Conservation (phyloP, 495 filamentous ascomycete genomes). For the Xylaria curta region DNA sequence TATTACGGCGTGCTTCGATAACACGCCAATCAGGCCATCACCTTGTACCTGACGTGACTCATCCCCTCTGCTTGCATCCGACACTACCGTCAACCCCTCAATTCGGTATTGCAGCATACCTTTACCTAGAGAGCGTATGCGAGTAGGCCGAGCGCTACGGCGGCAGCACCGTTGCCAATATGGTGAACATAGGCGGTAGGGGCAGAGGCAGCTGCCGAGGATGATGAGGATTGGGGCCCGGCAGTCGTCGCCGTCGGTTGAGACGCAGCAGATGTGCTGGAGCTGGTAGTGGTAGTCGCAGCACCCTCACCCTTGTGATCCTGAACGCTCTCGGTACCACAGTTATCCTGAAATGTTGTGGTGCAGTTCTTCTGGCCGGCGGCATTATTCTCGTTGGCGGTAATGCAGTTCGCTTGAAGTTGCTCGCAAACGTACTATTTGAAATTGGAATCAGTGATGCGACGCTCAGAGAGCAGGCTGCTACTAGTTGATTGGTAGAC, state of each 20-base stretch:
- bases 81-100: conserved; percentile 8
- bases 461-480: not conserved
- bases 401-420: conserved; percentile 43
- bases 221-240: conserved; percentile 28
- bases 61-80: not conserved
- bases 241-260: conserved; percentile 29
- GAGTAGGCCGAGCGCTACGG: conserved; percentile 43
- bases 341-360: conserved; percentile 38
- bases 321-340: conserved; percentile 43
- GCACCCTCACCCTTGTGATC: conserved; percentile 41
- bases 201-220: conserved; percentile 38
- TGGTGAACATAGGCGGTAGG: conserved; percentile 40
- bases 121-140: conserved; percentile 44
- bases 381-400: conserved; percentile 36
- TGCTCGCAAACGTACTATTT: conserved; percentile 46
- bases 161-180: conserved; percentile 45
- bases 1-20: not conserved
- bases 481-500: not conserved
- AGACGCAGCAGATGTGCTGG: conserved; percentile 30
- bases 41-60: not conserved
- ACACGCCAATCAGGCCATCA: not conserved
- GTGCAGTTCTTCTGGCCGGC: conserved; percentile 46
- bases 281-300: conserved; percentile 31
- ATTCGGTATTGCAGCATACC: conserved; percentile 20
- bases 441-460: conserved; percentile 17